Percentiles rank a stretch among this genome's conserved stretches.
These are phyloP conservation scores for Aquanectria penicillioides DNA, from an alignment of 2,329 filamentous ascomycete genomes.

Conservation along the genomic window DNA sequence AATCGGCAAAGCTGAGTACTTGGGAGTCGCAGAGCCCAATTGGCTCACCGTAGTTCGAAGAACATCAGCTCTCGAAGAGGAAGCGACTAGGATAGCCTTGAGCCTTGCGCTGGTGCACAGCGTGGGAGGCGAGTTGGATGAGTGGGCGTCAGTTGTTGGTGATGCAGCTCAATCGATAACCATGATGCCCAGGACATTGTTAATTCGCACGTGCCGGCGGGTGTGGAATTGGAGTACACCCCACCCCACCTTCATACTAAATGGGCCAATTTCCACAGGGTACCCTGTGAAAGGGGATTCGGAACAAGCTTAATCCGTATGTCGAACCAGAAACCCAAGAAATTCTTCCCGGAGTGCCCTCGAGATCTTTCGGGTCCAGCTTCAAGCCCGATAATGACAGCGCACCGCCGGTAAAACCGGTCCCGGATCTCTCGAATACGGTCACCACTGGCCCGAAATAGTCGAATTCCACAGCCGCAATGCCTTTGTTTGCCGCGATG, in stretches of 20 bases:
- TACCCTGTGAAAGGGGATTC: background rate
- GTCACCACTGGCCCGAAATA: background rate
- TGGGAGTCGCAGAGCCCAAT: constrained; percentile 38
- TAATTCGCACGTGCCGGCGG: constrained; percentile 23
- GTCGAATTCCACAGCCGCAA: constrained; percentile 17
- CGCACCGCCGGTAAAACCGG: constrained; percentile 39
- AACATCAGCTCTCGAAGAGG: constrained; percentile 30
- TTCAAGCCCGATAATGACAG: constrained; percentile 38
- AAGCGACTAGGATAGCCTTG: background rate
- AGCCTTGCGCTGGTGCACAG: background rate
- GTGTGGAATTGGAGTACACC: constrained; percentile 23
- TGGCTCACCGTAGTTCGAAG: constrained; percentile 41
- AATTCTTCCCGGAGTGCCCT: constrained; percentile 34
- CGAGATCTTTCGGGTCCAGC: constrained; percentile 11
- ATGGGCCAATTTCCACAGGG: background rate
- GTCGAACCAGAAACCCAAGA: constrained; percentile 36
- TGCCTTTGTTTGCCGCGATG: constrained; percentile 31
- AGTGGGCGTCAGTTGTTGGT: constrained; percentile 2
- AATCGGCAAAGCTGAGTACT: too few relatives aligned
- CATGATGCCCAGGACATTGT: constrained; percentile 1
- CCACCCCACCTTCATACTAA: background rate
- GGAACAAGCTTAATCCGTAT: constrained; percentile 35
- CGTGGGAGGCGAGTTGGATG: background rate
- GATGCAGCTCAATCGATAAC: constrained; percentile 11
- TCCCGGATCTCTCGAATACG: constrained; percentile 7